These are phyloP conservation scores for Paraglomus brasilianum DNA, from an alignment of 192 early-diverging fungal species.

Conservation along the genomic window DNA sequence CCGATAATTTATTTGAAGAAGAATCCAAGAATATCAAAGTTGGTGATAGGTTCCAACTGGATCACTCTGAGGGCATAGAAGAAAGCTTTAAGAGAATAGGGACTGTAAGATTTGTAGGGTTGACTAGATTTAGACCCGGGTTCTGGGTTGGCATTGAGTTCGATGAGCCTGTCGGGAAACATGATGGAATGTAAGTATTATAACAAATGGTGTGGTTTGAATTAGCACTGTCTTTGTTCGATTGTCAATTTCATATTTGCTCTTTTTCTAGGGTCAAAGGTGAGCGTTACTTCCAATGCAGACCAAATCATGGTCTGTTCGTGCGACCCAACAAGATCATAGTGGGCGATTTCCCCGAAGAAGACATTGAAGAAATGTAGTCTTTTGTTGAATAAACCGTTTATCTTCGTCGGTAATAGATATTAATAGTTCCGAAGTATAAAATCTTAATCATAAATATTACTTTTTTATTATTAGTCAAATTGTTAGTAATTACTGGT, in stretches of 20 bases:
- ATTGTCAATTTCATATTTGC: not conserved
- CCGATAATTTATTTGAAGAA: conserved; percentile 51
- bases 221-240: too few species aligned
- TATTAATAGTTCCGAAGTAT: too few species aligned
- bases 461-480: too few species aligned
- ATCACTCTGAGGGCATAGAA: conserved; percentile 47
- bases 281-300: conserved; percentile 73
- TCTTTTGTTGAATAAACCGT: too few species aligned
- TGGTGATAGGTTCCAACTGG: conserved; percentile 84
- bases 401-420: too few species aligned
- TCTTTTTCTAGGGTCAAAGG: conserved; percentile 60
- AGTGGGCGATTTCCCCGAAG: conserved; percentile 93
- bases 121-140: conserved; percentile 77
- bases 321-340: conserved; percentile 87
- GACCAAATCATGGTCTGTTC: conserved; percentile 78
- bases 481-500: too few species aligned
- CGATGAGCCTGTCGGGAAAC: conserved; percentile 95
- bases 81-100: conserved; percentile 55
- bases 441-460: too few species aligned
- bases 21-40: conserved; percentile 66
- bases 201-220: too few species aligned
- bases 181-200: conserved; percentile 67
- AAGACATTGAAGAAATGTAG: conserved; percentile 50
- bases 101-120: conserved; percentile 72
- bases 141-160: conserved; percentile 94